Evolutionary conservation across 176 grass and related monocot species (phyloP), one percentile per base, ranked within the genome.

Genomic region (Paspalum vaginatum): DNA sequence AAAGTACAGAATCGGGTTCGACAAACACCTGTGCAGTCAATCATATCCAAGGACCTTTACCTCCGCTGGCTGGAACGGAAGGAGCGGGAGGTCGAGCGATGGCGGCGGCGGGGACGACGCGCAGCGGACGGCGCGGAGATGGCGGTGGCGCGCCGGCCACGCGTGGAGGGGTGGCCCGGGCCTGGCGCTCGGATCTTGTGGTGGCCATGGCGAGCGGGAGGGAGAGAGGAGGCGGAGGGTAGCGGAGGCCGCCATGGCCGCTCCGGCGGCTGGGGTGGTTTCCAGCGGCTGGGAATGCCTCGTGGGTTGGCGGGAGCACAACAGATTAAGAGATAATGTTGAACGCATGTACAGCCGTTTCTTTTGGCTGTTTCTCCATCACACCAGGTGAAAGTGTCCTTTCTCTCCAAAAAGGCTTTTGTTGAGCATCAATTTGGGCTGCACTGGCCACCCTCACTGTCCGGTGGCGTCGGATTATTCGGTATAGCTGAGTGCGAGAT

Each of bases 61-160:
- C 95, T 94, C 92, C 7, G 74, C 68, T 18, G 86, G 80, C 50
- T 87, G 85, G 84, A 98, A 98, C 7, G 92, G 92, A 5, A 94
- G 90, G 78, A 98, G 92, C 0, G 92, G 95, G 55, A 98, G 88
- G 68, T 94, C 92, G 64, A 97, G 53, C 54, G 89, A 88, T 70
- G 77, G 46, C 72, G 57, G 60, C 38, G 49, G 65, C 40, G 69
- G 70, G 62, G 84, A 44, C 37, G 75, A 61, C 44, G 81, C 78
- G 65, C 67, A 88, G 65, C 66, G 62, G 44, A 42, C 41, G 26
- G 70, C 57, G 59, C 24, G 39, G 61, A 86, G 63, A 25, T 53
- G 61, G 63, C 66, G 51, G 44, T 27, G 88, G 48, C 69, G 74
- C 50, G 39, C 17, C 4, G 52, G 70, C 41, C 63, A 45, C 48